Evolutionary conservation across 805 yeast species (phyloP).

Genomic region (Candida qinlingensis): DNA sequence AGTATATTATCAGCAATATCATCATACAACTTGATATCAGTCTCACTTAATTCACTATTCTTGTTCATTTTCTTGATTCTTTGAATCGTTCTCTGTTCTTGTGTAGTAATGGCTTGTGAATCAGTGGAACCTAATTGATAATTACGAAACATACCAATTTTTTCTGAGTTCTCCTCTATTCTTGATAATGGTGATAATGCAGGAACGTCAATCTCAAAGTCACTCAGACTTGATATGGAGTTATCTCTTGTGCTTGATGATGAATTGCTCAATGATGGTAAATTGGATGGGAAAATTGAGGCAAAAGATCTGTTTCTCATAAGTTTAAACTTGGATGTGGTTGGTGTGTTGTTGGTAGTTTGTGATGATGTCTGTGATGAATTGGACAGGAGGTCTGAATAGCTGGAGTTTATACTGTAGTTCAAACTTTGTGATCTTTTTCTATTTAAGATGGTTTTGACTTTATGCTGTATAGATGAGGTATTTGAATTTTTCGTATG

Average conservation of each 20-base stretch:
- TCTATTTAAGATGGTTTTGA: slow-evolving; percentile 9
- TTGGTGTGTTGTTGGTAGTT: neutral
- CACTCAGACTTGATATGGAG: slow-evolving; percentile 22
- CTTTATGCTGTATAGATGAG: slow-evolving; percentile 7
- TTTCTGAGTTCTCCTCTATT: slow-evolving; percentile 21
- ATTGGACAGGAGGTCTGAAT: neutral
- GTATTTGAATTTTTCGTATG: slow-evolving; percentile 12
- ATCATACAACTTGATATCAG: slow-evolving; percentile 19
- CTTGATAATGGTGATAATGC: slow-evolving; percentile 13
- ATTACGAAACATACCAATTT: slow-evolving; percentile 8
- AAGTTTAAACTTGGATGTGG: slow-evolving; percentile 4
- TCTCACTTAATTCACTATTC: slow-evolving; percentile 1
- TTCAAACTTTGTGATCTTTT: slow-evolving; percentile 16
- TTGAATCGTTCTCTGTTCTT: neutral
- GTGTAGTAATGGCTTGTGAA: neutral
- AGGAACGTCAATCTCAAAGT: slow-evolving; percentile 14
- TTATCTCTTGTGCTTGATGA: slow-evolving; percentile 17
- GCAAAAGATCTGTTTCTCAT: slow-evolving; percentile 12
- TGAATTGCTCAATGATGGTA: slow-evolving; percentile 4
- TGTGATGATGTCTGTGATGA: neutral
- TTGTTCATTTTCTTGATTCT: neutral
- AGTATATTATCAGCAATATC: slow-evolving; percentile 24
- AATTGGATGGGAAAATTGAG: slow-evolving; percentile 6
- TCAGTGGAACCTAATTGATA: neutral
- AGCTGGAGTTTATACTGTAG: neutral